Evolutionary conservation across 1,139 yeast genomes (phyloP).

Genomic region (Candida neerlandica): DNA sequence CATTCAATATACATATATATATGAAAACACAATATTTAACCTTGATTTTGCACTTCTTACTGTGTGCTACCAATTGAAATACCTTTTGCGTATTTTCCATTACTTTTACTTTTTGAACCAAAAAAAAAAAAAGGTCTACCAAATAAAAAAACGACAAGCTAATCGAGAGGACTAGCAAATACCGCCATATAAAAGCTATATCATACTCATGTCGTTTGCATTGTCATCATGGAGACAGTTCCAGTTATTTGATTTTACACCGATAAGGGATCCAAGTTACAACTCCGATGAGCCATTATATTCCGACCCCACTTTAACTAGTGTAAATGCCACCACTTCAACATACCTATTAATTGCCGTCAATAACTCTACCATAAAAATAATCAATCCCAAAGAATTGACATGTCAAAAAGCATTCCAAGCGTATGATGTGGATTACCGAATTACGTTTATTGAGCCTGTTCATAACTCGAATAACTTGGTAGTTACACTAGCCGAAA

Average conservation of each 20-base stretch:
- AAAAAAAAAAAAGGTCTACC: background rate
- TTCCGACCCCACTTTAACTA: slow-evolving; percentile 75
- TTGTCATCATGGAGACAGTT: slow-evolving; percentile 77
- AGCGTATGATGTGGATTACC: slow-evolving; percentile 68
- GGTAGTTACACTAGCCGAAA: slow-evolving; percentile 73
- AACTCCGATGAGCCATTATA: slow-evolving; percentile 67
- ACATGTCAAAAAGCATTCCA: slow-evolving; percentile 50
- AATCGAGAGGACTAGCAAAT: background rate
- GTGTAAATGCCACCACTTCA: slow-evolving; percentile 57
- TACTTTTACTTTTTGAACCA: too few relatives aligned
- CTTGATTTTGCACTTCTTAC: too few relatives aligned
- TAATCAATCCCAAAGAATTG: slow-evolving; percentile 36
- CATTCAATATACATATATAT: background rate
- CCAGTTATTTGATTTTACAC: slow-evolving; percentile 81
- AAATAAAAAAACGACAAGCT: background rate
- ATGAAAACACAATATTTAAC: background rate
- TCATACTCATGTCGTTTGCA: slow-evolving; percentile 15
- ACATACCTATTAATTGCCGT: slow-evolving; percentile 60
- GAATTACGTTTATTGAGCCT: slow-evolving; percentile 56
- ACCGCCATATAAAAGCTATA: background rate
- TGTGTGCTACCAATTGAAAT: too few relatives aligned
- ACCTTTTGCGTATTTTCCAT: too few relatives aligned
- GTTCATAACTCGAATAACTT: slow-evolving; percentile 44
- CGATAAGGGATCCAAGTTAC: slow-evolving; percentile 79
- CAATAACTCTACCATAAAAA: slow-evolving; percentile 54